Evolutionary conservation across 2,329 filamentous ascomycete genomes (phyloP).

Genomic region (Periconia macrospinosa): DNA sequence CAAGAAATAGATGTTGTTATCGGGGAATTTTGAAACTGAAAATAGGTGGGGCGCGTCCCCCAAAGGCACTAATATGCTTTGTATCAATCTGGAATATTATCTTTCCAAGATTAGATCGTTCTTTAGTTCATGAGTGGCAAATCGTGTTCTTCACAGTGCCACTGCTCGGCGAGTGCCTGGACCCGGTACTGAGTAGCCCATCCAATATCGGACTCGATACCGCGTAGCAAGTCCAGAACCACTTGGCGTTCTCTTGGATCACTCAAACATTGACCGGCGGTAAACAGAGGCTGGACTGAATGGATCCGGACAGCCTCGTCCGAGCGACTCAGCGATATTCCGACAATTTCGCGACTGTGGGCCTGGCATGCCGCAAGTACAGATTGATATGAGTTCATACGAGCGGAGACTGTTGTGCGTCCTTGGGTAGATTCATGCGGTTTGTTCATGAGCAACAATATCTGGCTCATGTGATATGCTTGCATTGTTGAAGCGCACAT

Average conservation of each 20-base stretch:
- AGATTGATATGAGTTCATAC: constrained; percentile 60
- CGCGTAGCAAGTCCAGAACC: constrained; percentile 58
- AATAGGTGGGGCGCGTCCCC: no score
- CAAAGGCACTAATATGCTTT: background rate
- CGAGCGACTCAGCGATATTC: constrained; percentile 60
- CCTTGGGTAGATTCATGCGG: constrained; percentile 58
- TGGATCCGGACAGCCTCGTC: constrained; percentile 61
- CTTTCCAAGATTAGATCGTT: background rate
- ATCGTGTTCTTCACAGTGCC: constrained; percentile 41
- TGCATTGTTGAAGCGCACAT: constrained; percentile 70
- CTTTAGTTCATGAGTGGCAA: constrained; percentile 3
- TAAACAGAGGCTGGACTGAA: constrained; percentile 62
- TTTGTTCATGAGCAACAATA: constrained; percentile 63
- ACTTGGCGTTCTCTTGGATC: constrained; percentile 57
- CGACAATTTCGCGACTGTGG: constrained; percentile 64
- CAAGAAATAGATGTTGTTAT: no score
- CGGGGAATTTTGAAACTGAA: no score
- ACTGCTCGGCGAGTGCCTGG: constrained; percentile 55
- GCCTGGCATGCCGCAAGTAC: constrained; percentile 58
- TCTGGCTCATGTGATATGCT: constrained; percentile 65
- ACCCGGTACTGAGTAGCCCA: constrained; percentile 66
- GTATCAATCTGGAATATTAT: background rate
- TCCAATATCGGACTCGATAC: constrained; percentile 64
- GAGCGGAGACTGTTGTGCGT: constrained; percentile 55
- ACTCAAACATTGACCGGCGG: constrained; percentile 63